A percentile compares a stretch with the other conserved stretches of the same genome.
phyloP scores from a whole-genome alignment of 352 stramenopile genomes.

The Nothophytophthora sp. region DNA sequence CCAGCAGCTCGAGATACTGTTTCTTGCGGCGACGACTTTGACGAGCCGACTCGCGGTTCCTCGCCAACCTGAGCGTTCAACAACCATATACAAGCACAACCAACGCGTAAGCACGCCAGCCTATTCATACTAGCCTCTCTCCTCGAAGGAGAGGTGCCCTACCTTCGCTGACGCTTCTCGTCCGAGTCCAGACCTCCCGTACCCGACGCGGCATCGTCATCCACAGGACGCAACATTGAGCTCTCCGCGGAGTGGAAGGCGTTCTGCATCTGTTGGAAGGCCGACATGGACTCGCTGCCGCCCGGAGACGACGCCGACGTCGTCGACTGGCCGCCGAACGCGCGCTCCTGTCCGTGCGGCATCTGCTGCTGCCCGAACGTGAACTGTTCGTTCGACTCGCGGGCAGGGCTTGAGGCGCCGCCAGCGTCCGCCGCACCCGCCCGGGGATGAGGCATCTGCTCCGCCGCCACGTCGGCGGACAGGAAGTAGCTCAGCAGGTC shows the following conservation, averaged over 20 bases:
- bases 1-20: constrained; percentile 86
- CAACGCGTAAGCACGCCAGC: neutral
- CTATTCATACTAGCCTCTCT: neutral
- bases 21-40: constrained; percentile 90
- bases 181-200: constrained; percentile 56
- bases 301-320: constrained; percentile 1
- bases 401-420: no score
- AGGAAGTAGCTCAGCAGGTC: constrained; percentile 89
- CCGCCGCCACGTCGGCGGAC: constrained; percentile 65
- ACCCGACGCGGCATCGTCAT: constrained; percentile 50
- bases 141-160: no score
- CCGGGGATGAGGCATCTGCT: constrained; percentile 46
- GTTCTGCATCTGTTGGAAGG: constrained; percentile 50
- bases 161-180: constrained; percentile 78
- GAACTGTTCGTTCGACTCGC: constrained; percentile 38
- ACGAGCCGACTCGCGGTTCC: constrained; percentile 87
- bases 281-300: constrained; percentile 13
- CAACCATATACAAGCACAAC: neutral
- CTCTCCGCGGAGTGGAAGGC: constrained; percentile 63
- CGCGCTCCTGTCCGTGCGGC: constrained; percentile 25
- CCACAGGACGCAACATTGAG: constrained; percentile 55
- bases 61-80: constrained; percentile 48
- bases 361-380: constrained; percentile 30
- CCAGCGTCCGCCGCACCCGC: constrained; percentile 4
- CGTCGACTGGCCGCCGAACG: constrained; percentile 26